phyloP scores from a whole-genome alignment of 2,329 filamentous ascomycete species.

The Xylariaceae sp. region DNA sequence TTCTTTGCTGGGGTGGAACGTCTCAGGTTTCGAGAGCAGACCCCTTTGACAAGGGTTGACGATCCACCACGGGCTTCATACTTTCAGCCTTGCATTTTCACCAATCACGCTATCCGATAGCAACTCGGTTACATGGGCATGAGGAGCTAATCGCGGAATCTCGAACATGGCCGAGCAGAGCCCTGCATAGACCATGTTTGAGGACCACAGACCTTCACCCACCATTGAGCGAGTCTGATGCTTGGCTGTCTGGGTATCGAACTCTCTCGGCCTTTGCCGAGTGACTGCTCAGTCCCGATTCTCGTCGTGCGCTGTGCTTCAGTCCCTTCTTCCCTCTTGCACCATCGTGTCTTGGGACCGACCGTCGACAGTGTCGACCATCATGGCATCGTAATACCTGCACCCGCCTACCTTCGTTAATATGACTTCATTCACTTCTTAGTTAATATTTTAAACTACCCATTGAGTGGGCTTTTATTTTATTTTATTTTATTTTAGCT shows the following conservation, averaged over 20 bases:
- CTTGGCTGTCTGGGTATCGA: constrained; percentile 10
- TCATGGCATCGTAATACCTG: constrained; percentile 21
- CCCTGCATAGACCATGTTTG: constrained; percentile 26
- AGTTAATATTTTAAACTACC: constrained; percentile 39
- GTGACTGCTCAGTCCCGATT: constrained; percentile 10
- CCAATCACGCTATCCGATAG: constrained; percentile 11
- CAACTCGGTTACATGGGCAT: constrained; percentile 7
- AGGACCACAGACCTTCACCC: constrained; percentile 22
- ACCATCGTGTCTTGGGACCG: constrained; percentile 15
- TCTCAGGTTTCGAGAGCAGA: constrained; percentile 20
- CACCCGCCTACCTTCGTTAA: constrained; percentile 8
- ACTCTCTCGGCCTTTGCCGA: constrained; percentile 14
- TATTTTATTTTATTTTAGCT: constrained; percentile 34
- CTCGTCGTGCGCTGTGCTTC: neutral
- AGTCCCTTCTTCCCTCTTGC: constrained; percentile 14
- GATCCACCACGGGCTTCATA: constrained; percentile 19
- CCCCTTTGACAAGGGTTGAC: constrained; percentile 16
- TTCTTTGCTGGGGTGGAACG: constrained; percentile 11
- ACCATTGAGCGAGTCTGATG: constrained; percentile 16
- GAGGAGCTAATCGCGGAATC: constrained; percentile 16
- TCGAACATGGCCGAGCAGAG: constrained; percentile 17
- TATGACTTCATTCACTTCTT: constrained; percentile 36
- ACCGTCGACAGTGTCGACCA: constrained; percentile 20
- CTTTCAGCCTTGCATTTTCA: constrained; percentile 20
- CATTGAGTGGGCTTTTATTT: constrained; percentile 51